Evolutionary conservation across 2,329 filamentous ascomycete genomes (phyloP).

Genomic region (Fusarium sp.): DNA sequence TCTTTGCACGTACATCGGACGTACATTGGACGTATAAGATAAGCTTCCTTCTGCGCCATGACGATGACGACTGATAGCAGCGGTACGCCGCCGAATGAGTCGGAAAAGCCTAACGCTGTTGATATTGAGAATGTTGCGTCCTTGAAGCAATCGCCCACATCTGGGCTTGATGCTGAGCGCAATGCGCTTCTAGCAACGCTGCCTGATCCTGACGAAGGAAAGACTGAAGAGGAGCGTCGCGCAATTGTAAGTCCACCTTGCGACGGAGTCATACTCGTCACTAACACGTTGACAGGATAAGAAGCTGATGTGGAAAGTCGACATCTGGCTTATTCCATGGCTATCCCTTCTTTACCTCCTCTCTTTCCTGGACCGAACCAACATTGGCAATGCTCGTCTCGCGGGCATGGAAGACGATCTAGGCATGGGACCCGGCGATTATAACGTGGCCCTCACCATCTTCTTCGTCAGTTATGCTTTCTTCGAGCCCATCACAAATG

Average conservation of each 20-base stretch:
- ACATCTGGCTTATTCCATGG: constrained; percentile 67
- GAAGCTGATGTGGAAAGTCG: constrained; percentile 67
- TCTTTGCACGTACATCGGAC: neutral
- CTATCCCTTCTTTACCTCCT: constrained; percentile 67
- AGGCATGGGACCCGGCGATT: constrained; percentile 54
- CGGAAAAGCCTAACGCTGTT: constrained; percentile 24
- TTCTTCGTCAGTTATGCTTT: constrained; percentile 78
- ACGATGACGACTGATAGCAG: constrained; percentile 35
- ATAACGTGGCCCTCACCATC: constrained; percentile 68
- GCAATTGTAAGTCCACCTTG: constrained; percentile 61
- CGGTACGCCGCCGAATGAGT: constrained; percentile 26
- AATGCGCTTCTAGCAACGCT: constrained; percentile 45
- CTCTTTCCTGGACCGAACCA: constrained; percentile 56
- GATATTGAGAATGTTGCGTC: constrained; percentile 32
- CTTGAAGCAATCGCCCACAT: neutral
- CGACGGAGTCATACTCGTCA: too few relatives aligned
- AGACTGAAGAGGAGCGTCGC: constrained; percentile 69
- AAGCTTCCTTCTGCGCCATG: constrained; percentile 11
- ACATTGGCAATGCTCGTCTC: constrained; percentile 62
- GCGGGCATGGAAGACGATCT: constrained; percentile 36
- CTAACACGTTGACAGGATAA: constrained; percentile 49
- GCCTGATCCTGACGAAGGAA: constrained; percentile 63
- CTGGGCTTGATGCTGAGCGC: constrained; percentile 44
- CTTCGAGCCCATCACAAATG: constrained; percentile 72
- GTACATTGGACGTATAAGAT: neutral